Evolutionary conservation across 805 yeast species (phyloP), one percentile per base, ranked within the genome.

Genomic region (Torulaspora franciscae): DNA sequence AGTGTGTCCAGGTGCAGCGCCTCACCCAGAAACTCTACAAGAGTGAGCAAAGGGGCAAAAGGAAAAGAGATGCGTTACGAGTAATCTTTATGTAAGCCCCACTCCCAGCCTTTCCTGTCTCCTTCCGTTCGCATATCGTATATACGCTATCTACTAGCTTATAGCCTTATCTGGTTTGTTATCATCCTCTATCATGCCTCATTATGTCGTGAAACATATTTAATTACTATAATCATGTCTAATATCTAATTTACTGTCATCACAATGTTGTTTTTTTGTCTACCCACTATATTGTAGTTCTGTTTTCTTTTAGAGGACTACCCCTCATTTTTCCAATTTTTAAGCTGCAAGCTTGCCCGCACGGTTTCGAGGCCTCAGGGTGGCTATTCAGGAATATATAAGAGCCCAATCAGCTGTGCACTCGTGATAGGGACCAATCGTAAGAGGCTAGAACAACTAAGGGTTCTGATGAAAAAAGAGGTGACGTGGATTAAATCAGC

Each of bases 31-130:
- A 52, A 33, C 38, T 52, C 19, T 50, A 41, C 42, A 42, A 50
- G 35, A 48, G 46, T 7, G 56, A 49, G 32, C 37, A 42, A 29
- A 45, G 39, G 35, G 54, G 56, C 24, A 45, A 34, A 22, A 37
- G 56, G 29, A 52, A 47, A 36, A 37, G 56, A 34, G 56, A 52
- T 24, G 54, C 48, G 4, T 13, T 52, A 4, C 43, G 37, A 29
- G 44, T 52, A 8, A 45, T 51, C 35, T 47, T 51, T 24, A 45
- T 29, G 41, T 38, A 38, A 32, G 5, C 22, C 22, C 22, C 22
- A 19, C 22, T 5, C 22, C 22, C 22, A 19, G 22, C 22, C 22
- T 5, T 19, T 2, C 9, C 33, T 14, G 7, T n/a, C 13, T n/a
- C 14, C 33, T 8, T 30, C 33, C 19, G 6, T 10, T 9, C 15